These are phyloP conservation scores for Plasmodium berghei DNA, from an alignment of 169 alveolate species.

Conservation along the genomic window DNA sequence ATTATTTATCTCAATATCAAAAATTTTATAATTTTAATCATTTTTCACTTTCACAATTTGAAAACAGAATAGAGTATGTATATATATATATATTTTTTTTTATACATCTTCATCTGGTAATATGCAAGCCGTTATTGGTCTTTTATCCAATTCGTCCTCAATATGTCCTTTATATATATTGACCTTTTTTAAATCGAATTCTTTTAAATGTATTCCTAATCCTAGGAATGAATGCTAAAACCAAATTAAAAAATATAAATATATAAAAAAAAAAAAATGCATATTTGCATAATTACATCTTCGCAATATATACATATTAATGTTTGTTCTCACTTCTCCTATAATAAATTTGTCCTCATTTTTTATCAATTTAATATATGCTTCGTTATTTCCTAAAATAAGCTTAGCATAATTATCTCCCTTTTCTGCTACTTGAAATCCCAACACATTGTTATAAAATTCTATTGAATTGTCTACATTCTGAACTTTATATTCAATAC, in stretches of 20 bases:
- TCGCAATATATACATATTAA: no score
- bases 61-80: no score
- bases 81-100: not conserved
- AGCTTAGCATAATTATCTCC: conserved; percentile 31
- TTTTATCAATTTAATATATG: conserved; percentile 60
- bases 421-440: conserved; percentile 23
- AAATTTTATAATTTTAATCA: no score
- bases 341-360: conserved; percentile 20
- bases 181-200: conserved; percentile 44
- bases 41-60: no score
- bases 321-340: conserved; percentile 28
- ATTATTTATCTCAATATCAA: no score
- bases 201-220: conserved; percentile 26
- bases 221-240: conserved; percentile 66
- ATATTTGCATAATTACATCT: not conserved
- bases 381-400: conserved; percentile 34
- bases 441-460: conserved; percentile 60
- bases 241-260: not conserved
- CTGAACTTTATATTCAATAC: conserved; percentile 63
- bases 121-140: conserved; percentile 72
- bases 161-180: conserved; percentile 46
- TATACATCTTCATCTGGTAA: conserved; percentile 71
- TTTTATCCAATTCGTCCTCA: conserved; percentile 66
- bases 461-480: conserved; percentile 33
- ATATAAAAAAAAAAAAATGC: conserved; percentile 2